Percentiles rank a stretch among this genome's conserved stretches.
These are phyloP conservation scores for Botrytis tulipae DNA, from an alignment of 2,329 filamentous ascomycete genomes.

Conservation along the genomic window DNA sequence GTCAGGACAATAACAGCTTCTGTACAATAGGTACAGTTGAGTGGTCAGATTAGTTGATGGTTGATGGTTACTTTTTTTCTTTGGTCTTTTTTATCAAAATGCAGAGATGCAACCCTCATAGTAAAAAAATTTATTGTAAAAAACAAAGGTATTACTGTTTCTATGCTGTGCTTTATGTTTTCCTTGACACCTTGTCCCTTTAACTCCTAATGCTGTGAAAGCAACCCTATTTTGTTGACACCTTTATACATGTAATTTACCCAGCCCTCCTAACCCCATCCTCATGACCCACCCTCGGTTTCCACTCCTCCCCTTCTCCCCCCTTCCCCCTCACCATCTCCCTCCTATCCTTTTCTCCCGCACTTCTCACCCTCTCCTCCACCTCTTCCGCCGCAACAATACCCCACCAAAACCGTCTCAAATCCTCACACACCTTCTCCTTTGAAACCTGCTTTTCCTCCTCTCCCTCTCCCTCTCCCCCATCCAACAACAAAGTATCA, in stretches of 20 bases:
- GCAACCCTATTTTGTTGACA: neutral
- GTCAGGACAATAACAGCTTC: neutral
- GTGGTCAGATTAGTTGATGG: neutral
- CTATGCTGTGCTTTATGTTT: neutral
- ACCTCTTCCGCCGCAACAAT: conserved; percentile 11
- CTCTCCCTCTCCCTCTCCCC: neutral
- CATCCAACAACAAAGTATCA: neutral
- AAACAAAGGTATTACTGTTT: neutral
- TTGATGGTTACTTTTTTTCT: neutral
- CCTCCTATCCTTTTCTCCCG: neutral
- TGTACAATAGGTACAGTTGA: neutral
- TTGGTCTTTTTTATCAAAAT: neutral
- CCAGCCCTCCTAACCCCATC: neutral
- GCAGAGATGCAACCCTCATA: neutral
- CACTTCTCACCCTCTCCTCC: neutral
- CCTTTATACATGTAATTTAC: neutral
- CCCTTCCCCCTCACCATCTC: neutral
- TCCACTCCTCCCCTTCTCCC: neutral
- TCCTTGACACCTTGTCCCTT: neutral
- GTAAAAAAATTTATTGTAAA: neutral
- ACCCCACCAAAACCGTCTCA: conserved; percentile 20
- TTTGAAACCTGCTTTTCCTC: neutral
- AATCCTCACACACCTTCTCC: conserved; percentile 5
- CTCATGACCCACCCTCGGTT: neutral
- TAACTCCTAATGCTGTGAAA: neutral